Conservation (phyloP, 805 yeast genomes). For the Tetrapisispora fleetii region DNA sequence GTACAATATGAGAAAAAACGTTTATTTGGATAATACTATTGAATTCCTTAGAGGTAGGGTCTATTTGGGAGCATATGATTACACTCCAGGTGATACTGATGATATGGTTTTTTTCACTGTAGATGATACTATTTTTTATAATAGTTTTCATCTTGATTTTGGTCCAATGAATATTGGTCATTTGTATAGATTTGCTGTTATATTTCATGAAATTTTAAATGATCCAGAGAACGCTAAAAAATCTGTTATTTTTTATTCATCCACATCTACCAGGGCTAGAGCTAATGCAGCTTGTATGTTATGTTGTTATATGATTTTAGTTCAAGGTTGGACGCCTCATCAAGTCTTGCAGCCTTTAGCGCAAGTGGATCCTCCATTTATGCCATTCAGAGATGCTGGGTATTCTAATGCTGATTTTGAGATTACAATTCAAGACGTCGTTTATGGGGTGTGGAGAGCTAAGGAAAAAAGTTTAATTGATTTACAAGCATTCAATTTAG, state of each 20-base stretch:
- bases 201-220: constrained; percentile 81
- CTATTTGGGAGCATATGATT: constrained; percentile 83
- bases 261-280: constrained; percentile 69
- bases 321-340: constrained; percentile 97
- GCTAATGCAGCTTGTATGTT: constrained; percentile 91
- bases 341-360: constrained; percentile 91
- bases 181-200: constrained; percentile 88
- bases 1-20: constrained; percentile 23
- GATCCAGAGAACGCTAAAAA: constrained; percentile 75
- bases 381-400: constrained; percentile 95
- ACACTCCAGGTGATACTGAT: constrained; percentile 64
- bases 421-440: constrained; percentile 86
- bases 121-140: constrained; percentile 85
- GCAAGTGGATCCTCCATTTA: constrained; percentile 86
- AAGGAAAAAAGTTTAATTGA: constrained; percentile 86
- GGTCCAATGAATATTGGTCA: constrained; percentile 95
- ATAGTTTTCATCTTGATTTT: constrained; percentile 91
- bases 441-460: constrained; percentile 96
- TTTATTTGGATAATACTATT: constrained; percentile 28
- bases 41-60: constrained; percentile 46
- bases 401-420: constrained; percentile 92
- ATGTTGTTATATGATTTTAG: constrained; percentile 89
- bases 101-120: constrained; percentile 80
- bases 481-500: constrained; percentile 68
- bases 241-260: constrained; percentile 84